Conservation (phyloP, 2,329 filamentous ascomycete genomes). For the Thermomyces lanuginosus region DNA sequence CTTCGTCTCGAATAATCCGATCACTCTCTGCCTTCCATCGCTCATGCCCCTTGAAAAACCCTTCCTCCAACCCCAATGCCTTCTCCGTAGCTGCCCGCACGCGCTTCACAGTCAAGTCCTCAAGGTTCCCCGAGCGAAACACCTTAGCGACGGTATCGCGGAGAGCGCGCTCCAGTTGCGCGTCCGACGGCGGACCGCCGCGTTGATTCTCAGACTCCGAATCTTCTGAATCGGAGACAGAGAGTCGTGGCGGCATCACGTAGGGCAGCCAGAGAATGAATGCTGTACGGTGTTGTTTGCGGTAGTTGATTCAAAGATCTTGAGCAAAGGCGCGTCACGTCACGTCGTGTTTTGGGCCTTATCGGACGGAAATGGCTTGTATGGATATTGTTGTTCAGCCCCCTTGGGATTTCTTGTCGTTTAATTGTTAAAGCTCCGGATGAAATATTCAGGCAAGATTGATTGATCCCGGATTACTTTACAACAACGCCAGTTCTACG, state of each 20-base stretch:
- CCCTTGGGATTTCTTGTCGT: too few species aligned
- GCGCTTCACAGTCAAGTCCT: slow-evolving; percentile 41
- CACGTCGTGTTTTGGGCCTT: too few species aligned
- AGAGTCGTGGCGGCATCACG: slow-evolving; percentile 16
- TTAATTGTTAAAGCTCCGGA: too few species aligned
- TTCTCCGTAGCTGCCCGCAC: slow-evolving; percentile 38
- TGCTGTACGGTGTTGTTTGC: too few species aligned
- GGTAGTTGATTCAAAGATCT: too few species aligned
- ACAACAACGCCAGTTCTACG: too few species aligned
- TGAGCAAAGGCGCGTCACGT: too few species aligned
- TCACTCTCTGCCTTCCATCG: slow-evolving; percentile 42
- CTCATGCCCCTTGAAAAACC: slow-evolving; percentile 38
- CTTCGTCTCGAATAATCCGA: slow-evolving; percentile 36
- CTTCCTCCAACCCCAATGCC: slow-evolving; percentile 34
- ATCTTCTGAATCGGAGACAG: slow-evolving; percentile 17
- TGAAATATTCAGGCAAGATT: too few species aligned
- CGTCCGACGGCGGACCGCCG: slow-evolving; percentile 23
- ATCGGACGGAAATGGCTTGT: too few species aligned
- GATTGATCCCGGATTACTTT: too few species aligned
- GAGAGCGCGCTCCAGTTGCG: slow-evolving; percentile 21
- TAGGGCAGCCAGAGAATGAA: not conserved
- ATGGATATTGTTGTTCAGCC: too few species aligned
- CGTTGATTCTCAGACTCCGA: too few species aligned
- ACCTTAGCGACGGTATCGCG: slow-evolving; percentile 23
- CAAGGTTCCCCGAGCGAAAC: slow-evolving; percentile 24